Evolutionary conservation across 73 alveolate species (phyloP), one percentile per base, ranked within the genome.

Genomic region (Breviolum minutum): DNA sequence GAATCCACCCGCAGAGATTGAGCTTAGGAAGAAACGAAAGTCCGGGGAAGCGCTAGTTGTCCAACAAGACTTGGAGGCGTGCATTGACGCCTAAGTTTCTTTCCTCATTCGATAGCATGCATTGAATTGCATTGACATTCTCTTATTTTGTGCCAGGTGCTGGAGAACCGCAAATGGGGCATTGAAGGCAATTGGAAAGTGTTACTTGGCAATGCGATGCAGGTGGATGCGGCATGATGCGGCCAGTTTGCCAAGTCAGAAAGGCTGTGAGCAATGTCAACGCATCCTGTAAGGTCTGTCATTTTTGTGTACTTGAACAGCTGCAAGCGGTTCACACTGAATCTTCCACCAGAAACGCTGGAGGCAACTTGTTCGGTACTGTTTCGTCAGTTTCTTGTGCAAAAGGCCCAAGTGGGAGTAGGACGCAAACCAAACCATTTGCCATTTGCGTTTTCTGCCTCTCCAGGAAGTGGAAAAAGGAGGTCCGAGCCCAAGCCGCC

Each of bases 391-490:
- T 40, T 40, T 40, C 54, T 40, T 40, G 54, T 40, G 54, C 54
- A 40, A 3, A 40, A 40, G 54, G 54, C 54, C 54, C 54, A 40
- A 40, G 54, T 40, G 54, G 5, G 54, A 40, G 54, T 40, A 40
- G 54, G 54, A n/a, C n/a, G n/a, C n/a, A n/a, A n/a, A n/a, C n/a
- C n/a, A n/a, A n/a, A n/a, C n/a, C n/a, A n/a, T n/a, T n/a, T n/a
- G n/a, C n/a, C 54, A 40, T 40, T 40, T 40, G 54, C 54, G 3
- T 40, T 40, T 40, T 40, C 54, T 40, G 54, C 54, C 54, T 40
- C n/a, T 40, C 40, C 77, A 92, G 98, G 98, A 92, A 54, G 98
- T 92, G 81, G 81, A 92, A 69, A 92, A 92, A 68, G 98, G 98
- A 40, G 26, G 98, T 76, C 30, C 19, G 81, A 60, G 24, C 79